Percentiles rank a stretch among this genome's conserved stretches.
These are phyloP conservation scores for Mortierella sp. DNA, from an alignment of 371 early-diverging fungal species.

Conservation along the genomic window DNA sequence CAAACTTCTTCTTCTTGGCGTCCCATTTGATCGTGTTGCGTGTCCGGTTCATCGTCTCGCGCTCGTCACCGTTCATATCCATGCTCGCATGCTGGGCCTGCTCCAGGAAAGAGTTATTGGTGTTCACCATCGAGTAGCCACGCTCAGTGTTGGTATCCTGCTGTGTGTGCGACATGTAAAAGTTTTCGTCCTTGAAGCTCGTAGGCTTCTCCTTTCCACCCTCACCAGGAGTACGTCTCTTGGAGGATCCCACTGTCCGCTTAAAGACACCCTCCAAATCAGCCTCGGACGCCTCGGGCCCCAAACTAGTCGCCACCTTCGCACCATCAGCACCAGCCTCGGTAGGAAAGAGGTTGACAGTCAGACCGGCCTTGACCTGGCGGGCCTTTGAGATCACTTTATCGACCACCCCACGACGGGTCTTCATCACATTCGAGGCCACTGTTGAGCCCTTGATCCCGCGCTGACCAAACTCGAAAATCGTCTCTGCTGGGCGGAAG, in stretches of 20 bases:
- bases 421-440: constrained; percentile 84
- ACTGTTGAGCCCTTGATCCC: constrained; percentile 81
- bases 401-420: constrained; percentile 76
- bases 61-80: constrained; percentile 90
- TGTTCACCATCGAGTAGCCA: constrained; percentile 87
- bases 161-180: constrained; percentile 91
- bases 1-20: constrained; percentile 93
- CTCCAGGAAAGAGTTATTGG: constrained; percentile 82
- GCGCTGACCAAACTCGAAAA: constrained; percentile 92
- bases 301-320: constrained; percentile 25
- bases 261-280: constrained; percentile 66
- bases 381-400: constrained; percentile 69
- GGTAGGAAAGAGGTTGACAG: constrained; percentile 50
- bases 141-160: constrained; percentile 91
- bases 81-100: constrained; percentile 84
- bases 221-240: constrained; percentile 17
- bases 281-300: constrained; percentile 66
- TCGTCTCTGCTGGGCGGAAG: constrained; percentile 91
- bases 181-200: constrained; percentile 85
- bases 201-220: constrained; percentile 48
- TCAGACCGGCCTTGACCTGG: constrained; percentile 55
- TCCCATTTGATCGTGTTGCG: constrained; percentile 90
- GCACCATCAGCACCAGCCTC: constrained; percentile 44
- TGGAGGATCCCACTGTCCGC: constrained; percentile 56
- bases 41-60: constrained; percentile 69